phyloP scores from a whole-genome alignment of 2,329 filamentous ascomycete genomes.

The Phyllosticta citribraziliensis region DNA sequence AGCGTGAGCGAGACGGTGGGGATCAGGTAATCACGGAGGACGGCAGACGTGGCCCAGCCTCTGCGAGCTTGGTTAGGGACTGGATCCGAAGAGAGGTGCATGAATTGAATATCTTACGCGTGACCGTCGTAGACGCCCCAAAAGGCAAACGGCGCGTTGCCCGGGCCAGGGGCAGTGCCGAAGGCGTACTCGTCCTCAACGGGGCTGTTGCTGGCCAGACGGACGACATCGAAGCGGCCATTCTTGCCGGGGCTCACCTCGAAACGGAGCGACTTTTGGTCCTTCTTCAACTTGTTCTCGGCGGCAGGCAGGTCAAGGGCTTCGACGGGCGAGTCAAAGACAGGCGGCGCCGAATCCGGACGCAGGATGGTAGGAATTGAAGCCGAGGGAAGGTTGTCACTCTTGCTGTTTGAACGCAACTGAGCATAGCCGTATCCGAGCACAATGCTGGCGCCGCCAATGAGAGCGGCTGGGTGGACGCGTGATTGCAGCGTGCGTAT shows the following conservation, averaged over 20 bases:
- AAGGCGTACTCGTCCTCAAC: constrained; percentile 23
- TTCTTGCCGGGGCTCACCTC: background rate
- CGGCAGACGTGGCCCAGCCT: constrained; percentile 34
- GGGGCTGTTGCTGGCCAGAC: constrained; percentile 8
- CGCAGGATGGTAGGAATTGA: background rate
- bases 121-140: constrained; percentile 44
- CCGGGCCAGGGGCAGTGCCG: constrained; percentile 21
- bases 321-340: background rate
- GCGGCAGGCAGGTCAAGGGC: background rate
- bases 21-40: constrained; percentile 34
- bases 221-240: constrained; percentile 4
- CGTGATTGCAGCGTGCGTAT: background rate
- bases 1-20: constrained; percentile 33
- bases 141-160: constrained; percentile 24
- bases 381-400: background rate
- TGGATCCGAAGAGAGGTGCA: background rate
- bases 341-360: background rate
- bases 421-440: background rate
- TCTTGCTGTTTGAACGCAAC: background rate
- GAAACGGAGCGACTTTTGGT: background rate
- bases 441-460: background rate
- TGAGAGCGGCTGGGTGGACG: background rate
- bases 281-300: background rate
- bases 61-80: constrained; percentile 13
- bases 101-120: constrained; percentile 25